Percentiles rank a stretch among this genome's conserved stretches.
phyloP scores from a whole-genome alignment of 352 stramenopile genomes.

The Phytophthora pinifolia region DNA sequence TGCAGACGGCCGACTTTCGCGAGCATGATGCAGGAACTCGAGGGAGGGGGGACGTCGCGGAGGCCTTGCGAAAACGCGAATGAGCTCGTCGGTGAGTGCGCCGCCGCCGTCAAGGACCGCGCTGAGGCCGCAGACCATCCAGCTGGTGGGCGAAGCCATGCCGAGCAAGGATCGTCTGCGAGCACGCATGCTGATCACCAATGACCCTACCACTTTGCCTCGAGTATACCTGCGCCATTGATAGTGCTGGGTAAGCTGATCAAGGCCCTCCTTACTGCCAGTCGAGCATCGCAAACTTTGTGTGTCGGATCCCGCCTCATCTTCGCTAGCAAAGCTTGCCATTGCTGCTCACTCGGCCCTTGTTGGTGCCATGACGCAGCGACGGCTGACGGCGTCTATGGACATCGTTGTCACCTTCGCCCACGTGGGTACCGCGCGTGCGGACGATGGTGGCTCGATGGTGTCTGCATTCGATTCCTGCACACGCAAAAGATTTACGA shows the following conservation, averaged over 20 bases:
- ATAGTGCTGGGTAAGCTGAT: too few species aligned
- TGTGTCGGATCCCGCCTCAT: background rate
- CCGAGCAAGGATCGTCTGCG: slow-evolving; percentile 22
- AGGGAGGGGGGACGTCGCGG: slow-evolving; percentile 1
- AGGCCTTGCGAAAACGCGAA: slow-evolving; percentile 17
- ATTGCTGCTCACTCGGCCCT: slow-evolving; percentile 1
- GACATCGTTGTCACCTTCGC: slow-evolving; percentile 13
- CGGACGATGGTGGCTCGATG: slow-evolving; percentile 12
- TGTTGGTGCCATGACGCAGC: background rate
- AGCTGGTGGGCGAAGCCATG: slow-evolving; percentile 29
- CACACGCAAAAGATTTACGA: background rate
- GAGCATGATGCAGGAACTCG: slow-evolving; percentile 9
- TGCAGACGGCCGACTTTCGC: slow-evolving; percentile 12
- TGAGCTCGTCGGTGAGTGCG: slow-evolving; percentile 8
- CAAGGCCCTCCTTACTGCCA: too few species aligned
- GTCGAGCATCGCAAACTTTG: too few species aligned
- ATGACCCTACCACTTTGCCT: slow-evolving; percentile 7
- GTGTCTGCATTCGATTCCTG: background rate
- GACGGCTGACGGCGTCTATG: background rate
- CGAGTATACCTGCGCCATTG: slow-evolving; percentile 1
- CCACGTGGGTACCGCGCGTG: slow-evolving; percentile 18
- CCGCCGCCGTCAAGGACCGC: background rate
- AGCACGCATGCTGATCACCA: slow-evolving; percentile 25
- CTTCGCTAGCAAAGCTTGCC: slow-evolving; percentile 2
- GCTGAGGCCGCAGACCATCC: slow-evolving; percentile 1